A percentile compares a stretch with the other conserved stretches of the same genome.
phyloP scores from a whole-genome alignment of 1,139 yeast genomes.

The Candida neerlandica region DNA sequence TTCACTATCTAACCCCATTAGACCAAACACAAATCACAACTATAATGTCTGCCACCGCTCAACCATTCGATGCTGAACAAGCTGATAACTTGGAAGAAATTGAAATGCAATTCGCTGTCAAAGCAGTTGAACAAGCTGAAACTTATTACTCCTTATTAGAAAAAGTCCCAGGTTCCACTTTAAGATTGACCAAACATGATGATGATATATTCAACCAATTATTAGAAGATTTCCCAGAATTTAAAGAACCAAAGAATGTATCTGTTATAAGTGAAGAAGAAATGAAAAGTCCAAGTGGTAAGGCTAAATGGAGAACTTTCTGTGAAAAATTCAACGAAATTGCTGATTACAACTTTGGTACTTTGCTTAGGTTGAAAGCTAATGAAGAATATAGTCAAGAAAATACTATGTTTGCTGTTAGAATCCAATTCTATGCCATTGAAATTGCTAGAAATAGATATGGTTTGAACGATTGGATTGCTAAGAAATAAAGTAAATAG shows the following conservation, averaged over 20 bases:
- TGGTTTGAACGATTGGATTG: conserved; percentile 91
- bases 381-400: conserved; percentile 78
- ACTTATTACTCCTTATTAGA: conserved; percentile 85
- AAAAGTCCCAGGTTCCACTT: conserved; percentile 73
- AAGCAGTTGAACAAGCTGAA: conserved; percentile 94
- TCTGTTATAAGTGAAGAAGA: conserved; percentile 70
- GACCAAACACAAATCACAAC: neutral
- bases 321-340: conserved; percentile 80
- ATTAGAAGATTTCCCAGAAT: conserved; percentile 83
- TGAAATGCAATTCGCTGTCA: conserved; percentile 96
- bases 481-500: conserved; percentile 11
- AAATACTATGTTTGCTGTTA: conserved; percentile 84
- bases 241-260: conserved; percentile 56
- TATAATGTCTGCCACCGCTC: conserved; percentile 14
- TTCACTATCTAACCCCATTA: neutral
- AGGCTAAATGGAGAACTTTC: conserved; percentile 88
- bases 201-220: conserved; percentile 78
- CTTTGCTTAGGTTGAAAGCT: conserved; percentile 75
- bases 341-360: conserved; percentile 95
- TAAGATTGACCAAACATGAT: conserved; percentile 78
- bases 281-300: conserved; percentile 79
- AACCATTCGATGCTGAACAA: conserved; percentile 50
- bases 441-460: conserved; percentile 92
- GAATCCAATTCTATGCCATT: conserved; percentile 92
- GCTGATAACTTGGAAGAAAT: conserved; percentile 69